Percentiles rank a stretch among this genome's conserved stretches.
phyloP scores from a whole-genome alignment of 2,329 filamentous ascomycete species.

The Colletotrichum plurivorum region DNA sequence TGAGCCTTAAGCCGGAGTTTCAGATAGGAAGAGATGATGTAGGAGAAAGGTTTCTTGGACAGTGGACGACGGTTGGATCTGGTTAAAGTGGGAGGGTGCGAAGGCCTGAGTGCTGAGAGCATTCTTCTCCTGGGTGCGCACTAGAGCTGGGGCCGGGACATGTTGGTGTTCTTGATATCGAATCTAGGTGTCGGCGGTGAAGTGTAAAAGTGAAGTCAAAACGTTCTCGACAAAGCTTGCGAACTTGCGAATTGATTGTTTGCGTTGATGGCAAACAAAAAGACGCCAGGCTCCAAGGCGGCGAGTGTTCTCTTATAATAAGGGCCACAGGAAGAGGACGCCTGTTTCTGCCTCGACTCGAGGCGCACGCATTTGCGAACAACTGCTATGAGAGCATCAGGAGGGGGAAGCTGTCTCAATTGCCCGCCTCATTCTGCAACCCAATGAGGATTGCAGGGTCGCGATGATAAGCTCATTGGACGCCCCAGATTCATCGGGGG shows the following conservation, averaged over 20 bases:
- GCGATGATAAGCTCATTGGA: constrained; percentile 14
- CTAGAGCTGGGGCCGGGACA: constrained; percentile 19
- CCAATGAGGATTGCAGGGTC: constrained; percentile 11
- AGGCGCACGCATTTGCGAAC: constrained; percentile 24
- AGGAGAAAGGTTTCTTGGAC: not conserved
- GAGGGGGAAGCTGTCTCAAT: not conserved
- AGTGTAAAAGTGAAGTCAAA: not conserved
- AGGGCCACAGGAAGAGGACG: not conserved
- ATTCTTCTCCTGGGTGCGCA: constrained; percentile 26
- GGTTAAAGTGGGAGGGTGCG: not conserved
- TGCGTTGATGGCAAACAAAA: constrained; percentile 4
- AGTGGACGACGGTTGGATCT: not conserved
- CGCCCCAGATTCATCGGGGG: constrained; percentile 8
- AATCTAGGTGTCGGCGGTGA: not conserved
- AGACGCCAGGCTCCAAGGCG: not conserved
- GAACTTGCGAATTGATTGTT: not conserved
- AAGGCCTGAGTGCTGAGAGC: constrained; percentile 7
- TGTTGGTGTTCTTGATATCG: constrained; percentile 25
- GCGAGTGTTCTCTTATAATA: constrained; percentile 1
- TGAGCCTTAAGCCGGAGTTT: constrained; percentile 12
- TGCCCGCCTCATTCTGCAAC: constrained; percentile 18
- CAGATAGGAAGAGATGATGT: constrained; percentile 1
- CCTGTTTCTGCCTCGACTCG: not conserved
- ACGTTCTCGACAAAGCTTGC: not conserved
- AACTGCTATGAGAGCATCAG: not conserved